Evolutionary conservation across 2,329 filamentous ascomycete genomes (phyloP).

Genomic region (Camillea tinctor): DNA sequence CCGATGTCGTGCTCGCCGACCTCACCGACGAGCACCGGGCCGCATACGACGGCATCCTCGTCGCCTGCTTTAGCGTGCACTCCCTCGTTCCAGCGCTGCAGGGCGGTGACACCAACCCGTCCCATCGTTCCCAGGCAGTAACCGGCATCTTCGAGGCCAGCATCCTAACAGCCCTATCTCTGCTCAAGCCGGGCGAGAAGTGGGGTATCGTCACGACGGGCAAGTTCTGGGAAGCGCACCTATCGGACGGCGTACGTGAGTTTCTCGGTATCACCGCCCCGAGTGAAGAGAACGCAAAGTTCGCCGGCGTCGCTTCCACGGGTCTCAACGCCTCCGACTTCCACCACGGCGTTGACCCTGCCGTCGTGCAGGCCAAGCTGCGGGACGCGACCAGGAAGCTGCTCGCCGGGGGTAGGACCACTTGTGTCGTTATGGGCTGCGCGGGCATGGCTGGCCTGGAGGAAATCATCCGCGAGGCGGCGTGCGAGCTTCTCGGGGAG

Average conservation of each 20-base stretch:
- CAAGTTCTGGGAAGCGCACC: constrained; percentile 74
- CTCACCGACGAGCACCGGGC: constrained; percentile 42
- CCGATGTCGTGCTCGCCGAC: constrained; percentile 58
- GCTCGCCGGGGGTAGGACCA: constrained; percentile 55
- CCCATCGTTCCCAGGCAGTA: constrained; percentile 37
- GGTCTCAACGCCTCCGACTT: constrained; percentile 78
- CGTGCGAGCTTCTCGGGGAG: constrained; percentile 62
- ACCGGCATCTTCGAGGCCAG: constrained; percentile 88
- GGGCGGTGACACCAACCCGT: too few species aligned
- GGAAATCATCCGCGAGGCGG: constrained; percentile 68
- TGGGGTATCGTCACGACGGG: constrained; percentile 93
- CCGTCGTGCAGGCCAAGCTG: constrained; percentile 64
- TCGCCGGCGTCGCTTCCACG: constrained; percentile 79
- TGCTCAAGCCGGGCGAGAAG: constrained; percentile 40
- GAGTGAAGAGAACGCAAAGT: constrained; percentile 45
- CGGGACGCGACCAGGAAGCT: constrained; percentile 68
- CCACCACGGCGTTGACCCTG: constrained; percentile 64
- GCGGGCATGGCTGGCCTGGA: constrained; percentile 90
- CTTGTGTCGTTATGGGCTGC: constrained; percentile 79
- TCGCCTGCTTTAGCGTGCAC: constrained; percentile 88
- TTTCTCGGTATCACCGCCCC: constrained; percentile 57
- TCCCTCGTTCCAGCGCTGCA: constrained; percentile 65
- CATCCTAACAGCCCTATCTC: constrained; percentile 62
- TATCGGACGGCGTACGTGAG: constrained; percentile 61
- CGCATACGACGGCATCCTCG: constrained; percentile 71